Conservation (phyloP, 805 yeast genomes). For the Blastobotrys mokoenaii region DNA sequence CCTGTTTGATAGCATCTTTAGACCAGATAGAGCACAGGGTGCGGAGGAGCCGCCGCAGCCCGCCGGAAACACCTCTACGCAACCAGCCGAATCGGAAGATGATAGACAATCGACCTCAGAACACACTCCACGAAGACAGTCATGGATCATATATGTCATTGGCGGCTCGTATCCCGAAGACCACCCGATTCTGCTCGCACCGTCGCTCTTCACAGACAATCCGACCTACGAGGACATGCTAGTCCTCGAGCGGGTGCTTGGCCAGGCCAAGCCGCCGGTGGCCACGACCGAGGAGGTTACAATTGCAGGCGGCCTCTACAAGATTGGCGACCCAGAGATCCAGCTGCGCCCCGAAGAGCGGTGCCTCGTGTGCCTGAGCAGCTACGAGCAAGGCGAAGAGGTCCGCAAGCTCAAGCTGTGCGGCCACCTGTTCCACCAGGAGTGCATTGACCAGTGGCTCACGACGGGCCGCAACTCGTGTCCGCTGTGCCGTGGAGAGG, state of each 20-base stretch:
- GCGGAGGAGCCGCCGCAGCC: neutral
- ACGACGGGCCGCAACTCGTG: conserved; percentile 45
- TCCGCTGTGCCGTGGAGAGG: conserved; percentile 47
- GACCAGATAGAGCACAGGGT: neutral
- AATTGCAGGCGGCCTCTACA: conserved; percentile 31
- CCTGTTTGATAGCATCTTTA: neutral
- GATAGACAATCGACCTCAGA: neutral
- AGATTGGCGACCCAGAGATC: conserved; percentile 15
- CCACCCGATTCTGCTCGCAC: conserved; percentile 43
- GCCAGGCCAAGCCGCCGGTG: conserved; percentile 37
- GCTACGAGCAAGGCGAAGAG: conserved; percentile 39
- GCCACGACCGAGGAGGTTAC: conserved; percentile 36
- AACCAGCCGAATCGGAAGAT: neutral
- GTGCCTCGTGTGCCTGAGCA: conserved; percentile 47
- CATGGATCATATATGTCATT: conserved; percentile 57
- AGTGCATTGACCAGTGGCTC: conserved; percentile 54
- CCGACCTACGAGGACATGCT: conserved; percentile 46
- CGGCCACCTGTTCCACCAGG: conserved; percentile 44
- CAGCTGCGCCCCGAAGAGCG: conserved; percentile 24
- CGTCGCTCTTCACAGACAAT: conserved; percentile 38
- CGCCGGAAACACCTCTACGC: neutral
- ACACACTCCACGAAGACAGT: conserved; percentile 25
- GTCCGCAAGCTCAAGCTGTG: conserved; percentile 40
- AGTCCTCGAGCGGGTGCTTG: conserved; percentile 40
- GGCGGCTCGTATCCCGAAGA: conserved; percentile 45